A percentile compares a stretch with the other conserved stretches of the same genome.
Evolutionary conservation across 805 yeast species (phyloP).

Genomic region (Grigorovia transvaalensis): DNA sequence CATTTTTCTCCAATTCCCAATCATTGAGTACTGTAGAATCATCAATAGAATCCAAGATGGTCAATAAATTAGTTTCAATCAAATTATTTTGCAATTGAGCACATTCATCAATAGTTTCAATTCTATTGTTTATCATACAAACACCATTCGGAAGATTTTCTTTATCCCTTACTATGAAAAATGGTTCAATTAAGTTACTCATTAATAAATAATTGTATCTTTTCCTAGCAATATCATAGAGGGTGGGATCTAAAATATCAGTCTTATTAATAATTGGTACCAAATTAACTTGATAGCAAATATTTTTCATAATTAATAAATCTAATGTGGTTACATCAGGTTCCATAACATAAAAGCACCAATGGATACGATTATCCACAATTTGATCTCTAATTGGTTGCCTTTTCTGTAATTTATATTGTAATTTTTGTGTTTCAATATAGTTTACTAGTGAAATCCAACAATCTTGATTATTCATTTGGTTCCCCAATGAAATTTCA

Average conservation of each 20-base stretch:
- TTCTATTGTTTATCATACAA: background rate
- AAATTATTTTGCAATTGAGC: background rate
- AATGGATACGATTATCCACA: conserved; percentile 66
- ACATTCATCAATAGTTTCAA: background rate
- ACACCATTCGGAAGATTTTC: conserved; percentile 45
- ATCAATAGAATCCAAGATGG: background rate
- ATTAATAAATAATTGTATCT: conserved; percentile 2
- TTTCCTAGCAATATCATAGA: conserved; percentile 49
- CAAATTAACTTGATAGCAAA: conserved; percentile 63
- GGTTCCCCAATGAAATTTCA: conserved; percentile 72
- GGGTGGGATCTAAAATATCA: conserved; percentile 36
- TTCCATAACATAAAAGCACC: conserved; percentile 70
- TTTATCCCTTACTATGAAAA: conserved; percentile 32
- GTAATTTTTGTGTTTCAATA: conserved; percentile 70
- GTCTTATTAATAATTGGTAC: conserved; percentile 78
- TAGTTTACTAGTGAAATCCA: conserved; percentile 63
- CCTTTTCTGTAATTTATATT: conserved; percentile 62
- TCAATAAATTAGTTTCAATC: background rate
- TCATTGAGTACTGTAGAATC: background rate
- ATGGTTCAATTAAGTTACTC: background rate
- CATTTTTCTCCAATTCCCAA: background rate
- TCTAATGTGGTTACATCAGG: conserved; percentile 59
- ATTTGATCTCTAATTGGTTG: conserved; percentile 51
- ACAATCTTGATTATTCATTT: conserved; percentile 50
- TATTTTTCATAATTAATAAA: conserved; percentile 58